Conservation (phyloP, 1,284 basidiomycete species). For the Mycena sp. region DNA sequence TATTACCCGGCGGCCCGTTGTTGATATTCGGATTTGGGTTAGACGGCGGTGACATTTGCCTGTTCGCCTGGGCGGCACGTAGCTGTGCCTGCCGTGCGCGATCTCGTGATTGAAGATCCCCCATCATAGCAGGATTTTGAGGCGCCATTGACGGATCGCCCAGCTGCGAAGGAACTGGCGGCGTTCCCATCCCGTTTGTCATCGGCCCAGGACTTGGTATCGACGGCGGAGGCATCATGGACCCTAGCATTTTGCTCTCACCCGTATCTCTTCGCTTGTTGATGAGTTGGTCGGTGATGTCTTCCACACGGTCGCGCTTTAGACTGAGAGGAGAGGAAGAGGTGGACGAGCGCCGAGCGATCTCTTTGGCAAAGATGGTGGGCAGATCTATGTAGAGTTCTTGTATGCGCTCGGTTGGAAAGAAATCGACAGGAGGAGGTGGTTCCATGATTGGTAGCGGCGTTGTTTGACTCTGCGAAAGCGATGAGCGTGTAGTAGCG, state of each 20-base stretch:
- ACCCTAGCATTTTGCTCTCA: constrained; percentile 57
- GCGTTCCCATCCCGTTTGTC: constrained; percentile 22
- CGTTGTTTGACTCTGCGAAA: constrained; percentile 34
- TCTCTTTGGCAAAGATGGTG: constrained; percentile 68
- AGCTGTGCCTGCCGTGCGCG: constrained; percentile 55
- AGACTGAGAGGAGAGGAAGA: constrained; percentile 54
- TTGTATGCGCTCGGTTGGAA: constrained; percentile 64
- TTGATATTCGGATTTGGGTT: constrained; percentile 7
- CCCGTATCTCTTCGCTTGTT: constrained; percentile 80
- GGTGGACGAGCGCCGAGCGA: constrained; percentile 57
- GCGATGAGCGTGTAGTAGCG: not conserved
- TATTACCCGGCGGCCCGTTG: constrained; percentile 31
- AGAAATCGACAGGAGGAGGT: constrained; percentile 60
- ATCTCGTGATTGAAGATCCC: constrained; percentile 45
- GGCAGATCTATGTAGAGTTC: constrained; percentile 71
- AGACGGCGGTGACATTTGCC: constrained; percentile 28
- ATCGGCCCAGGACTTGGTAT: constrained; percentile 23
- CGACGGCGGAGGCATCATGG: constrained; percentile 36
- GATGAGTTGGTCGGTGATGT: constrained; percentile 41
- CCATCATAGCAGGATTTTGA: constrained; percentile 27
- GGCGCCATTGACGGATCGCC: constrained; percentile 1
- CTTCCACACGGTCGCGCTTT: constrained; percentile 73
- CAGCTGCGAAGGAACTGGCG: constrained; percentile 20
- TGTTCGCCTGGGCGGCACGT: constrained; percentile 40
- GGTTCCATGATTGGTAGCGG: constrained; percentile 65